phyloP scores from a whole-genome alignment of 495 filamentous ascomycete genomes.

The Bathelium albidoporum region DNA sequence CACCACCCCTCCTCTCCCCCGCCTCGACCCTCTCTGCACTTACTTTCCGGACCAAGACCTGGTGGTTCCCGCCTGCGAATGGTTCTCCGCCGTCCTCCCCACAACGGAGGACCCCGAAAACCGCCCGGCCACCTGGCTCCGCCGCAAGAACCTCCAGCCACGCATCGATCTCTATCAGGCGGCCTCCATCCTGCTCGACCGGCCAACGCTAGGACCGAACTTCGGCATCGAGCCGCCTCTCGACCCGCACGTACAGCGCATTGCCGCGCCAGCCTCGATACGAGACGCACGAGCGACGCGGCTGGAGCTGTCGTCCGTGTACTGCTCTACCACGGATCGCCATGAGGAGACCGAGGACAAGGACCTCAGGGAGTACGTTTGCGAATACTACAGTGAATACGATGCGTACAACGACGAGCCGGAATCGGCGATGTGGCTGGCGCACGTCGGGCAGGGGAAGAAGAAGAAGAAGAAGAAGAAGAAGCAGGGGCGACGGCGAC shows the following conservation, averaged over 20 bases:
- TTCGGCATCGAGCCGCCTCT: background rate
- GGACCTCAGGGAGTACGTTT: too few species aligned
- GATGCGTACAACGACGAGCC: background rate
- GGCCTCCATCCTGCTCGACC: background rate
- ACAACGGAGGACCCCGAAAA: too few species aligned
- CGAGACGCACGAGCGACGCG: too few species aligned
- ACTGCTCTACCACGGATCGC: too few species aligned
- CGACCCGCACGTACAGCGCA: background rate
- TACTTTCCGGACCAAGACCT: too few species aligned
- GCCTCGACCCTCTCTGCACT: too few species aligned
- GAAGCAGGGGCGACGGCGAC: background rate
- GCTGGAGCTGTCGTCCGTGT: too few species aligned
- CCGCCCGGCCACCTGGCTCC: background rate
- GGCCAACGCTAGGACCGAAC: background rate
- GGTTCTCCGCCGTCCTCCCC: too few species aligned
- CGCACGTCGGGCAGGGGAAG: too few species aligned
- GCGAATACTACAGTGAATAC: background rate
- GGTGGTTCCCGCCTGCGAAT: too few species aligned
- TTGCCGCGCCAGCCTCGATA: too few species aligned
- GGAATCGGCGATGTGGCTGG: background rate
- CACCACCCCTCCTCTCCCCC: constrained; percentile 54
- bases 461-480: background rate
- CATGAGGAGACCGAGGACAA: too few species aligned
- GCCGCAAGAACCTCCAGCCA: background rate
- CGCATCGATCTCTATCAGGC: background rate